phyloP scores from a whole-genome alignment of 2,329 filamentous ascomycete genomes.

The Metarhizium guizhouense region DNA sequence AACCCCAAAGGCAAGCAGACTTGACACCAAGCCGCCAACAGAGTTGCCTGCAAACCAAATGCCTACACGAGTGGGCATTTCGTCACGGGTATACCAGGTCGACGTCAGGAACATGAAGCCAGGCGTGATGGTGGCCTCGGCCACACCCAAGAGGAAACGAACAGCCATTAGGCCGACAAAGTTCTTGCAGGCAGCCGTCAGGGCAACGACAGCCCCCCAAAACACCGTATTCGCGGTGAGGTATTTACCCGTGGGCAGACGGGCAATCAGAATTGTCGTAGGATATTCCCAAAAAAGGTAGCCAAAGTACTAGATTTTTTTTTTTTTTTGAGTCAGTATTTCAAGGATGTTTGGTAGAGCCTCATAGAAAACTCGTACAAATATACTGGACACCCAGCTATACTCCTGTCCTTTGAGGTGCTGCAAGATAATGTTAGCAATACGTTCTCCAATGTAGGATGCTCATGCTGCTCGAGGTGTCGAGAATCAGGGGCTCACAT shows the following conservation, averaged over 20 bases:
- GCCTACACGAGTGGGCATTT: slow-evolving; percentile 41
- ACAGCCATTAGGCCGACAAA: slow-evolving; percentile 29
- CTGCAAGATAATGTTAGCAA: slow-evolving; percentile 9
- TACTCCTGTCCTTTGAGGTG: slow-evolving; percentile 8
- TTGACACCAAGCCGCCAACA: slow-evolving; percentile 37
- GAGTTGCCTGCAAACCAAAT: slow-evolving; percentile 48
- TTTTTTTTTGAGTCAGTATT: not conserved
- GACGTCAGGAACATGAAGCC: slow-evolving; percentile 44
- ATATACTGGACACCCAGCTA: slow-evolving; percentile 12
- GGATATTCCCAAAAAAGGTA: slow-evolving; percentile 43
- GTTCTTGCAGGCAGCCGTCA: slow-evolving; percentile 33
- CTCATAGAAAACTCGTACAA: slow-evolving; percentile 7
- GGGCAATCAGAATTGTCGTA: slow-evolving; percentile 36
- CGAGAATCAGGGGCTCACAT: slow-evolving; percentile 12
- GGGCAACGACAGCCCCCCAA: slow-evolving; percentile 36
- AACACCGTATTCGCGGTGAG: slow-evolving; percentile 35
- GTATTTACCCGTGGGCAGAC: slow-evolving; percentile 36
- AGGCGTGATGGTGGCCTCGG: slow-evolving; percentile 44
- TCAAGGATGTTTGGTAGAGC: no score
- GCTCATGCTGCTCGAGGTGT: not conserved
- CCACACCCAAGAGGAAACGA: slow-evolving; percentile 43
- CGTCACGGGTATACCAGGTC: slow-evolving; percentile 38
- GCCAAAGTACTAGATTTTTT: slow-evolving; percentile 21
- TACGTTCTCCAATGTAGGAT: no score
- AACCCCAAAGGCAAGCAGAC: slow-evolving; percentile 44